These are phyloP conservation scores for Cronartium quercuum DNA, from an alignment of 1,284 basidiomycete species.

Conservation along the genomic window DNA sequence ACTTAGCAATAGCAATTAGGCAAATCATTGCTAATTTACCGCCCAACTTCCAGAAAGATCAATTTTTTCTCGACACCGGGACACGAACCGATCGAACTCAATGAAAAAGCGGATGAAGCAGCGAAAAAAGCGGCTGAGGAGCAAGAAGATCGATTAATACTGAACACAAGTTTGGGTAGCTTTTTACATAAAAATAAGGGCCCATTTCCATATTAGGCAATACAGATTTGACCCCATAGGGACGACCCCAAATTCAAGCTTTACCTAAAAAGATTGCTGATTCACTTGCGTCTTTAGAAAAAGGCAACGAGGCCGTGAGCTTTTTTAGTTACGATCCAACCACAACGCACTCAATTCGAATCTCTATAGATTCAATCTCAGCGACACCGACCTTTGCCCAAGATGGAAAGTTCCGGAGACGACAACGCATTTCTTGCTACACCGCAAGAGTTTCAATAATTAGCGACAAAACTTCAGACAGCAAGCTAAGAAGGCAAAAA, in stretches of 20 bases:
- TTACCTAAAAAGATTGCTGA: neutral
- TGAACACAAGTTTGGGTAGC: neutral
- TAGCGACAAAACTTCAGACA: too few relatives aligned
- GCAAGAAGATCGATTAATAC: neutral
- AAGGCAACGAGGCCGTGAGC: neutral
- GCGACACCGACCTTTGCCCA: neutral
- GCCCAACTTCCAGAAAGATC: too few relatives aligned
- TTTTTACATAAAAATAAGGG: neutral
- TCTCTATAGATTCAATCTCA: neutral
- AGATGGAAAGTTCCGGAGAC: neutral
- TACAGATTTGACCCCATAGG: neutral
- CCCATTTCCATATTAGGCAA: too few relatives aligned
- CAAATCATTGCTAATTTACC: too few relatives aligned
- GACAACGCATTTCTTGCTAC: too few relatives aligned
- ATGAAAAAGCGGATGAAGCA: too few relatives aligned
- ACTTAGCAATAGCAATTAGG: neutral
- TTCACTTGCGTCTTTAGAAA: neutral
- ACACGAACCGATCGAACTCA: too few relatives aligned
- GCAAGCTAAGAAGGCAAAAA: too few relatives aligned
- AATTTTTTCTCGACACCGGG: too few relatives aligned
- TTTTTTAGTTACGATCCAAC: neutral
- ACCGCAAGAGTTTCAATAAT: too few relatives aligned
- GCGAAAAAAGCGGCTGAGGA: too few relatives aligned
- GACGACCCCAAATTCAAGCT: neutral
- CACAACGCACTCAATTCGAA: neutral